A percentile compares a stretch with the other conserved stretches of the same genome.
These are phyloP conservation scores for Saprolegnia diclina DNA, from an alignment of 352 stramenopile genomes.

Conservation along the genomic window DNA sequence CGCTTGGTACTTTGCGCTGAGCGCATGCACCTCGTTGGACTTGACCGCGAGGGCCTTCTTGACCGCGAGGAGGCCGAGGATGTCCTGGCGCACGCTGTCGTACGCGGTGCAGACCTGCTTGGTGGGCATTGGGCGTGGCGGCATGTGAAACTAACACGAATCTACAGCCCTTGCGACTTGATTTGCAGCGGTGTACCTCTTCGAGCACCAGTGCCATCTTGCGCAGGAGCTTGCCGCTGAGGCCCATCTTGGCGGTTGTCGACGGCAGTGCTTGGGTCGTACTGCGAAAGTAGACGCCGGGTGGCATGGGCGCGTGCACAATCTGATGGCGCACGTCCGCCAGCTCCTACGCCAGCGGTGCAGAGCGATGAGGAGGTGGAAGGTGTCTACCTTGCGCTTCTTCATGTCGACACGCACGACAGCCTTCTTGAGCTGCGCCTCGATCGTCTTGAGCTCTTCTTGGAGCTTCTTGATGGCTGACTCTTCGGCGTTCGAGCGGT, in stretches of 20 bases:
- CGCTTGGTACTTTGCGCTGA: conserved; percentile 49
- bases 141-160: conserved; percentile 31
- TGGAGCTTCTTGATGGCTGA: conserved; percentile 52
- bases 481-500: conserved; percentile 58
- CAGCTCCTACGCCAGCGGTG: conserved; percentile 40
- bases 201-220: conserved; percentile 63
- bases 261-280: conserved; percentile 46
- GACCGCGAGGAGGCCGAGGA: conserved; percentile 49
- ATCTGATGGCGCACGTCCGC: conserved; percentile 55
- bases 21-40: conserved; percentile 41
- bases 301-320: conserved; percentile 38
- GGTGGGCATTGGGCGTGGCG: conserved; percentile 63
- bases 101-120: conserved; percentile 56
- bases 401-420: conserved; percentile 54
- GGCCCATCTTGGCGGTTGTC: conserved; percentile 26
- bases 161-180: background rate
- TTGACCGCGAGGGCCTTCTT: conserved; percentile 58
- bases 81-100: conserved; percentile 52
- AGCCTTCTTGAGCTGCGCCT: conserved; percentile 66
- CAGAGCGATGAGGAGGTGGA: background rate
- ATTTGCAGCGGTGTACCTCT: conserved; percentile 38
- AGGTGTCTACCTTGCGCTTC: conserved; percentile 45
- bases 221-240: conserved; percentile 60
- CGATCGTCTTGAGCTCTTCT: conserved; percentile 49
- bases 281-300: conserved; percentile 53